Percentiles rank a stretch among this genome's conserved stretches.
Conservation (phyloP, 495 filamentous ascomycete genomes). For the Penicillium longicatenatum region DNA sequence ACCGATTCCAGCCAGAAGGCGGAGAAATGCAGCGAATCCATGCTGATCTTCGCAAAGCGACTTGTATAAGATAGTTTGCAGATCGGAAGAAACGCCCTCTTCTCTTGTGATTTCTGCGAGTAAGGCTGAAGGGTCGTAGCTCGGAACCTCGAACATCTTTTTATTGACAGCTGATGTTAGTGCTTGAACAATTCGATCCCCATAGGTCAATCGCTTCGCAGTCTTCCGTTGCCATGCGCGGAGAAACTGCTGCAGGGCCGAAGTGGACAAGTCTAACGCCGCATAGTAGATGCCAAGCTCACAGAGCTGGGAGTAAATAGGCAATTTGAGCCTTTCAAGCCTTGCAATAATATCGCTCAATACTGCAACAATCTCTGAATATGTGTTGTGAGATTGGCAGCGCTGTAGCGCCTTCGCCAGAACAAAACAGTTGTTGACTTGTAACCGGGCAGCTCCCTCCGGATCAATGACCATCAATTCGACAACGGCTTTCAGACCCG, state of each 20-base stretch:
- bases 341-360: slow-evolving; percentile 29
- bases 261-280: slow-evolving; percentile 27
- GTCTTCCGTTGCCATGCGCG: not conserved
- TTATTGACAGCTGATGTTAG: slow-evolving; percentile 23
- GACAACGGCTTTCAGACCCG: slow-evolving; percentile 14
- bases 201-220: not conserved
- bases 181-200: slow-evolving; percentile 22
- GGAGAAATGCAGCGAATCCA: slow-evolving; percentile 16
- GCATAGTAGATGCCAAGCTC: slow-evolving; percentile 34
- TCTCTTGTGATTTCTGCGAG: slow-evolving; percentile 32
- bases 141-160: slow-evolving; percentile 24
- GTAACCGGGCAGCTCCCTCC: not conserved
- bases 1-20: slow-evolving; percentile 25
- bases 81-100: slow-evolving; percentile 3
- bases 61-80: slow-evolving; percentile 27
- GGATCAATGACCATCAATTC: slow-evolving; percentile 1
- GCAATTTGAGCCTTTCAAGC: slow-evolving; percentile 17
- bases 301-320: slow-evolving; percentile 10
- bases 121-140: slow-evolving; percentile 26
- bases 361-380: slow-evolving; percentile 4
- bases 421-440: not conserved
- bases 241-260: slow-evolving; percentile 31
- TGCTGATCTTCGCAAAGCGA: not conserved
- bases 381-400: not conserved
- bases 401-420: not conserved